Evolutionary conservation across 1,284 basidiomycete species (phyloP).

Genomic region (Ganoderma sinense): DNA sequence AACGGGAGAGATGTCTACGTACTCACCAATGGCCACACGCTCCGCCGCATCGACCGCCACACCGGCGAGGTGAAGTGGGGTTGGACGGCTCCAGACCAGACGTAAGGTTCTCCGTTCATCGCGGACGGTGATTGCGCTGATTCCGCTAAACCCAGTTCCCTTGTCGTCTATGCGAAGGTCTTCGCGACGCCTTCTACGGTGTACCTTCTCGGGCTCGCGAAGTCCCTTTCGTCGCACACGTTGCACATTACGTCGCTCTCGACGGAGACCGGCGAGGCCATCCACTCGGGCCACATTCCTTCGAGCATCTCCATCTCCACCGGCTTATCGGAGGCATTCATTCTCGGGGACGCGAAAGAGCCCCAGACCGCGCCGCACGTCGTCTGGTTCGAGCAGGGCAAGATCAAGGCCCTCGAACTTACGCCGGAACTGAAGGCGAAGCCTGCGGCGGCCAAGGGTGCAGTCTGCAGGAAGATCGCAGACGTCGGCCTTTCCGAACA

Average conservation of each 20-base stretch:
- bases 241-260: slow-evolving; percentile 71
- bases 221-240: slow-evolving; percentile 67
- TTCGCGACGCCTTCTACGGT: slow-evolving; percentile 59
- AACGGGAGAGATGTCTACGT: slow-evolving; percentile 56
- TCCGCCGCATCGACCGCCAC: slow-evolving; percentile 54
- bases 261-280: slow-evolving; percentile 59
- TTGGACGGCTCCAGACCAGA: slow-evolving; percentile 70
- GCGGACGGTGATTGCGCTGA: slow-evolving; percentile 4
- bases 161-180: slow-evolving; percentile 71
- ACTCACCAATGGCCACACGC: slow-evolving; percentile 65
- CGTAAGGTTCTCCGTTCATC: slow-evolving; percentile 48
- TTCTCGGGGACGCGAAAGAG: slow-evolving; percentile 40
- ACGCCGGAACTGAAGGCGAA: slow-evolving; percentile 61
- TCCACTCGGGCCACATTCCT: slow-evolving; percentile 62
- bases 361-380: slow-evolving; percentile 47
- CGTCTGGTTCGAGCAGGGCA: slow-evolving; percentile 75
- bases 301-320: slow-evolving; percentile 63
- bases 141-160: slow-evolving; percentile 52
- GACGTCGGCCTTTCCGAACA: slow-evolving; percentile 59
- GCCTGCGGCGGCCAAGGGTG: slow-evolving; percentile 49
- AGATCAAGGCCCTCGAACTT: slow-evolving; percentile 60
- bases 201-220: slow-evolving; percentile 75
- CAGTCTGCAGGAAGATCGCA: slow-evolving; percentile 55
- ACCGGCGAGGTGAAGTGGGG: slow-evolving; percentile 67
- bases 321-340: slow-evolving; percentile 52